Evolutionary conservation across 345 rosid genomes (phyloP).

Genomic region (Gossypium bickii): DNA sequence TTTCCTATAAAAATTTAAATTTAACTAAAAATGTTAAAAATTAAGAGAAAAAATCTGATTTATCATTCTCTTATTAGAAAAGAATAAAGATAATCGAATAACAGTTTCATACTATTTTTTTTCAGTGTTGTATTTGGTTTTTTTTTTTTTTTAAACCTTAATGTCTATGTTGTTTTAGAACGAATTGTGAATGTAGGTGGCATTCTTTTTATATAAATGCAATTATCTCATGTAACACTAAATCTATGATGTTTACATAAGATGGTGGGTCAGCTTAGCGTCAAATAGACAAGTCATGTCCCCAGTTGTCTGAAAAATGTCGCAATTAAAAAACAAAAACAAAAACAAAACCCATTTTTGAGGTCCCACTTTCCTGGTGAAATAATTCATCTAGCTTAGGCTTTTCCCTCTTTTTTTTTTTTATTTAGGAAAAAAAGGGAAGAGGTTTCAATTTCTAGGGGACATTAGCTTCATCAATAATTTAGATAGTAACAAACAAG

Average conservation of each 20-base stretch:
- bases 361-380: background rate
- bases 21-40: too few species aligned
- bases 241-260: background rate
- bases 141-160: background rate
- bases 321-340: background rate
- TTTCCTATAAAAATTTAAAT: fast-evolving
- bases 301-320: conserved; percentile 12
- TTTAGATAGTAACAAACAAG: background rate
- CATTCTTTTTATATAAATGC: background rate
- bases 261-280: background rate
- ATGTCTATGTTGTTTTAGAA: conserved; percentile 1
- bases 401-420: too few species aligned
- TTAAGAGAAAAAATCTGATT: too few species aligned
- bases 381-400: conserved; percentile 3
- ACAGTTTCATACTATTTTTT: too few species aligned
- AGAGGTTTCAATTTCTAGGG: background rate
- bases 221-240: too few species aligned
- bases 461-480: background rate
- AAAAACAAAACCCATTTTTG: background rate
- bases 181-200: background rate
- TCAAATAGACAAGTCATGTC: background rate
- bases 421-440: too few species aligned
- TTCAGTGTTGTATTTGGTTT: too few species aligned
- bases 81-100: fast-evolving
- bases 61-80: fast-evolving